These are phyloP conservation scores for Arthrobotrys entomopaga DNA, from an alignment of 2,329 filamentous ascomycete genomes.

Conservation along the genomic window DNA sequence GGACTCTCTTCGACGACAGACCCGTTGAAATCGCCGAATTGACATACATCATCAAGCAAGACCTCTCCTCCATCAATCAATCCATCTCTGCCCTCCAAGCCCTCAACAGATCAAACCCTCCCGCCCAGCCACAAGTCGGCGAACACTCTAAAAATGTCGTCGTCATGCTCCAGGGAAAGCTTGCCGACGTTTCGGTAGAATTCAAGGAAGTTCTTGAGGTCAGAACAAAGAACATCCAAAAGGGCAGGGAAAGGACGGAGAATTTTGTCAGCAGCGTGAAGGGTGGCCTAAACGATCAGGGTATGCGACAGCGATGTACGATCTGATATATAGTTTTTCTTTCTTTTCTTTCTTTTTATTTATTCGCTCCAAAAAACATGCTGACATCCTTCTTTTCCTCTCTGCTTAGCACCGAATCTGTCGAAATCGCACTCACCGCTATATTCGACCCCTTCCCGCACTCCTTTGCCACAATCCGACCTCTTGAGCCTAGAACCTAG, in stretches of 20 bases:
- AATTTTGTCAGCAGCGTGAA: conserved; percentile 80
- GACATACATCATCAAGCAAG: conserved; percentile 97
- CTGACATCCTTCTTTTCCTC: conserved; percentile 20
- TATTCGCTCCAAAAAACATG: too few relatives aligned
- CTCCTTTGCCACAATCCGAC: conserved; percentile 74
- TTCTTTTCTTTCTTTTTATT: conserved; percentile 3
- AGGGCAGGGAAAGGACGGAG: conserved; percentile 88
- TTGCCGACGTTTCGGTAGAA: conserved; percentile 90
- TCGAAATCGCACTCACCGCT: conserved; percentile 71
- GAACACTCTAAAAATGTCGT: conserved; percentile 99
- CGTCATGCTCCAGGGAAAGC: conserved; percentile 85
- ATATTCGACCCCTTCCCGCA: conserved; percentile 79
- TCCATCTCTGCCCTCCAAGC: conserved; percentile 85
- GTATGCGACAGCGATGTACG: conserved; percentile 55
- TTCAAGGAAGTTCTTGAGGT: conserved; percentile 98
- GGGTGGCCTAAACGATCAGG: conserved; percentile 49
- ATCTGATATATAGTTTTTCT: conserved; percentile 28
- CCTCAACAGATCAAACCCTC: conserved; percentile 75
- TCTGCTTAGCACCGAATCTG: conserved; percentile 54
- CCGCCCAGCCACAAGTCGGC: conserved; percentile 76
- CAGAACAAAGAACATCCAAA: conserved; percentile 97
- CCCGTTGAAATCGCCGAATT: conserved; percentile 97
- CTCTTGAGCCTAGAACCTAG: conserved; percentile 81
- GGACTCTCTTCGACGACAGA: conserved; percentile 95
- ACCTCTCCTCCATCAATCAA: conserved; percentile 83